Evolutionary conservation across 129 eudicot species (phyloP), one percentile per base, ranked within the genome.

Genomic region (Chrysanthemum seticuspe): DNA sequence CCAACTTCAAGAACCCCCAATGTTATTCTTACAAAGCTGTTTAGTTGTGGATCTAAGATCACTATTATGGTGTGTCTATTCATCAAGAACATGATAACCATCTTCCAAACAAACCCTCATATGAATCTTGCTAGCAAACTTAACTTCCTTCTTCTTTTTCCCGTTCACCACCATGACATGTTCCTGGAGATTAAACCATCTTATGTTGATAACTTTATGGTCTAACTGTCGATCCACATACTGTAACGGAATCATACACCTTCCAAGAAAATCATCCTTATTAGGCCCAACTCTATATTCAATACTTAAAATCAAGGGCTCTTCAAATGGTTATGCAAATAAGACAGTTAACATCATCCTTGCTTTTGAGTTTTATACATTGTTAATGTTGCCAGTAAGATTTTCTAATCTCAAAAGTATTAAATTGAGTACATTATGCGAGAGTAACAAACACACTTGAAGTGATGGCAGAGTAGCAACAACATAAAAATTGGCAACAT

Each of bases 41-140:
- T 58, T 76, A 5, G 80, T 61, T 1, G 80, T 58, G 0, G 80
- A 62, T 49, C 70, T 21, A 67, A 63, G 62, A 27, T 68, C 80
- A 25, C 80, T 68, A 11, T 64, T 68, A 36, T 68, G 59, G 29
- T 51, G 29, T 51, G 80, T 76, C 11, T 60, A 76, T 57, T 76
- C 80, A 50, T 76, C 80, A 6, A 68, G 68, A 27, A 76, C 80
- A 45, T 76, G 80, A 68, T 68, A 76, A 48, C 80, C 80, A 27
- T 69, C 80, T 18, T 76, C 80, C 10, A 76, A 68, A 62, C 74
- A 56, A 15, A 76, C 14, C 29, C 80, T 23, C 50, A 68, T 21
- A 70, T 68, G 80, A 71, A 71, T 40, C 34, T 44, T 55, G 36
- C 54, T 70, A 70, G 62, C 16, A 53, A 70, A 70, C 65, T 34